Evolutionary conservation across 768 basidiomycete species (phyloP).

Genomic region (Lactifluus echinatus): DNA sequence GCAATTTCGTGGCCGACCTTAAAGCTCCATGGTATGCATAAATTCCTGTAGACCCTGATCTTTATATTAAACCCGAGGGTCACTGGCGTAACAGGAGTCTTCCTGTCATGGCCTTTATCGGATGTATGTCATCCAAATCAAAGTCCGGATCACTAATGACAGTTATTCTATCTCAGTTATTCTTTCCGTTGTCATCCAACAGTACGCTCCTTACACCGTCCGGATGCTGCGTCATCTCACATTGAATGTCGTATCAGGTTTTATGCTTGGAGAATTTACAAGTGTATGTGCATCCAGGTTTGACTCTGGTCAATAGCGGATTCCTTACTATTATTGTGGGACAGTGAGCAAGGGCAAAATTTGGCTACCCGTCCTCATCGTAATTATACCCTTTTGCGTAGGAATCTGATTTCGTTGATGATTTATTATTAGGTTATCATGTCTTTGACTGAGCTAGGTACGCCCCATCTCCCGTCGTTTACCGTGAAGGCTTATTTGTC

Average conservation of each 20-base stretch:
- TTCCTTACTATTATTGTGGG: neutral
- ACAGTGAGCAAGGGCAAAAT: conserved; percentile 1
- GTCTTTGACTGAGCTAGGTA: neutral
- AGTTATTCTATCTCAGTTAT: neutral
- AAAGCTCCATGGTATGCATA: neutral
- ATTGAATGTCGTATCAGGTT: neutral
- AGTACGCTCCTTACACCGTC: neutral
- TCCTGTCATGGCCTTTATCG: neutral
- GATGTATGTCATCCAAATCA: neutral
- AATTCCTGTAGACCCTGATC: neutral
- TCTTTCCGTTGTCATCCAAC: neutral
- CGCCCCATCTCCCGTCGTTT: too few species aligned
- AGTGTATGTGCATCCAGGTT: neutral
- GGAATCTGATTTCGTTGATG: neutral
- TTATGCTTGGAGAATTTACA: conserved; percentile 8
- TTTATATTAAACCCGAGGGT: neutral
- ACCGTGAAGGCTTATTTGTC: too few species aligned
- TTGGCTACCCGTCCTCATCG: neutral
- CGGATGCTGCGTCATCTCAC: neutral
- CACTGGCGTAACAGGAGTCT: conserved; percentile 1
- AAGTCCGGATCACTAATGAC: neutral
- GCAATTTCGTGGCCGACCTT: neutral
- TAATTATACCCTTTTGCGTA: neutral
- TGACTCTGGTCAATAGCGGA: neutral
- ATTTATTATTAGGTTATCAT: neutral